These are phyloP conservation scores for Musa schizocarpa DNA, from an alignment of 176 grass and related monocot genomes.

Conservation along the genomic window DNA sequence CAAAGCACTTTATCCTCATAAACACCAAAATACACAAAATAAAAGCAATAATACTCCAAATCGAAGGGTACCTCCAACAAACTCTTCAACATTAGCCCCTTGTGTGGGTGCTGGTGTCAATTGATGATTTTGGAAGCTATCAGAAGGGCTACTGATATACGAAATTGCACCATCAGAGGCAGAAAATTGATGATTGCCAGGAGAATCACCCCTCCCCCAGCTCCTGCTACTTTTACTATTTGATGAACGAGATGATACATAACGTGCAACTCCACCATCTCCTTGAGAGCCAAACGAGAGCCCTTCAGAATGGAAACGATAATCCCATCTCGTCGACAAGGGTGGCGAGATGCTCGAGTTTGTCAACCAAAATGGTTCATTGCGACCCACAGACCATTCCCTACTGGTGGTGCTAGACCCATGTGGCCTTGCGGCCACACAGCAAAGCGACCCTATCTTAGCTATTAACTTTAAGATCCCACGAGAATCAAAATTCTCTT, in stretches of 20 bases:
- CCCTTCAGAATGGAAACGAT: slow-evolving; percentile 41
- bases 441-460: slow-evolving; percentile 68
- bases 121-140: slow-evolving; percentile 51
- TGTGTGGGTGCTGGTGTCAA: slow-evolving; percentile 25
- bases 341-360: slow-evolving; percentile 55
- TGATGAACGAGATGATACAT: slow-evolving; percentile 51
- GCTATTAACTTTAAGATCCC: not conserved
- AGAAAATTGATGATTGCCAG: slow-evolving; percentile 32
- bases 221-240: slow-evolving; percentile 60
- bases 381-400: slow-evolving; percentile 56
- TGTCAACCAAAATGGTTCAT: slow-evolving; percentile 39
- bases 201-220: slow-evolving; percentile 50
- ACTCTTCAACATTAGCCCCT: slow-evolving; percentile 37
- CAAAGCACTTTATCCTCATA: no score
- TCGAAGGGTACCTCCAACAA: slow-evolving; percentile 42
- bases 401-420: slow-evolving; percentile 39
- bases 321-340: slow-evolving; percentile 49
- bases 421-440: slow-evolving; percentile 66
- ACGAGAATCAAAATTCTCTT: not conserved
- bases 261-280: slow-evolving; percentile 36
- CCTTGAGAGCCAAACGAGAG: slow-evolving; percentile 55
- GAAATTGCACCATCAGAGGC: slow-evolving; percentile 48
- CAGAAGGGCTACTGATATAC: slow-evolving; percentile 55
- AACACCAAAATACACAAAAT: not conserved
- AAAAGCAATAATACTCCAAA: not conserved